Base-by-base conservation (phyloP, 2,329 filamentous ascomycete genomes). In the Ramichloridium luteum region DNA sequence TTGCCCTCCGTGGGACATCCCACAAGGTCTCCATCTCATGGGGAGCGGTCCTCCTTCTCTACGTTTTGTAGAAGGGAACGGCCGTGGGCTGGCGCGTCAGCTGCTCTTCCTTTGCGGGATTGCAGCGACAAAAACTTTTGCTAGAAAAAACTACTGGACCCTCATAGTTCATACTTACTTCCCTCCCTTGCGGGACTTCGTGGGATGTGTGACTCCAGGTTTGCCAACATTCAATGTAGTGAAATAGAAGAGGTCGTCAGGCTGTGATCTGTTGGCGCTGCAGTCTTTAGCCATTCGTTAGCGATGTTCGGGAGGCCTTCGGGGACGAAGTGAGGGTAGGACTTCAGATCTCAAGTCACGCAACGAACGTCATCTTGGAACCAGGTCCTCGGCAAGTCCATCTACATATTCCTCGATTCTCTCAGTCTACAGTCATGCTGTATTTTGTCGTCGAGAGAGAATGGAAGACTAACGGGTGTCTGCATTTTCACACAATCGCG, bases 201-300 rank as follows among this genome's bases (percentile, higher is more conserved):
- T 47, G 41, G 45, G 41, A 45, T 41, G 42, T 48, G 45, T 49
- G 48, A 45, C 48, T 50, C 48, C 47, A 44, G 45, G 48, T 41
- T 44, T 43, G 35, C 46, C 47, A 37, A 50, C 46, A 49, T 43
- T 26, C 18, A 31, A 23, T 8, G 8, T 23, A 8, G 20, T n/a
- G 20, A 23, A 8, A 23, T 23, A 8, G 8, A 8, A 8, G 20
- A n/a, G 8, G 8, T 23, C 20, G 20, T 8, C 20, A 23, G 8
- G n/a, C n/a, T n/a, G 20, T 23, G 8, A 23, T 23, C 20, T 23
- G 20, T 23, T 23, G 20, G 8, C n/a, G 8, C 20, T 8, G n/a
- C 20, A 23, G 20, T 23, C n/a, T n/a, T n/a, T n/a, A n/a, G n/a
- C n/a, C n/a, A n/a, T n/a, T n/a, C n/a, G n/a, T n/a, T n/a, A n/a